Conservation (phyloP, 768 basidiomycete genomes). For the Suillus ampliporus region DNA sequence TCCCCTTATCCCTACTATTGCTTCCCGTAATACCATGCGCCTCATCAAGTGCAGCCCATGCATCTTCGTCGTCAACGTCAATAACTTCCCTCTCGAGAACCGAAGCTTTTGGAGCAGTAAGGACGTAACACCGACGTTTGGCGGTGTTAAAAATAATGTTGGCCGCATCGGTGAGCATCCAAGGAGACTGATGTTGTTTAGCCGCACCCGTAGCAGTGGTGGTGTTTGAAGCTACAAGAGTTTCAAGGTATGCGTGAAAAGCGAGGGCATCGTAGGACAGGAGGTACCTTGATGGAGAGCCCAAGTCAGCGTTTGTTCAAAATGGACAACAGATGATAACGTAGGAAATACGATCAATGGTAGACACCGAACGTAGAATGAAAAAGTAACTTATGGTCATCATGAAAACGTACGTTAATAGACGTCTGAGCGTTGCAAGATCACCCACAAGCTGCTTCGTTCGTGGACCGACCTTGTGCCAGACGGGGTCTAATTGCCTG, state of each 20-base stretch:
- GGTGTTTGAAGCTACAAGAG: conserved; percentile 71
- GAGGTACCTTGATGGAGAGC: conserved; percentile 61
- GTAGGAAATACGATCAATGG: not conserved
- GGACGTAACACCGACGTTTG: conserved; percentile 79
- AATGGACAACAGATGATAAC: not conserved
- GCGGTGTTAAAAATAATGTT: conserved; percentile 84
- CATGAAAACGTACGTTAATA: conserved; percentile 66
- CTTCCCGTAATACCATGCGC: conserved; percentile 43
- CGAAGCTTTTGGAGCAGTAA: conserved; percentile 37
- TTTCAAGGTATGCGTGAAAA: conserved; percentile 92
- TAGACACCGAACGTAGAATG: not conserved
- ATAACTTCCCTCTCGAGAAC: conserved; percentile 33
- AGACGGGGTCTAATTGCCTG: conserved; percentile 88
- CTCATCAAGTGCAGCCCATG: conserved; percentile 76
- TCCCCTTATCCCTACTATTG: conserved; percentile 8
- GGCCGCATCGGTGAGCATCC: conserved; percentile 94
- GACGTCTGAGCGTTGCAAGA: conserved; percentile 80
- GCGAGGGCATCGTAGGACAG: conserved; percentile 90
- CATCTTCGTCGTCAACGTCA: conserved; percentile 71
- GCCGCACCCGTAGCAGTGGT: conserved; percentile 53
- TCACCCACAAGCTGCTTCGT: conserved; percentile 93
- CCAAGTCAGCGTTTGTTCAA: conserved; percentile 18
- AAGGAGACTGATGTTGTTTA: conserved; percentile 76
- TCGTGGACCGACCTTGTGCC: conserved; percentile 94
- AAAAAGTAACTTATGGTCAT: conserved; percentile 1